Base-by-base conservation (phyloP, 2,329 filamentous ascomycete species). In the Escovopsis weberi region DNA sequence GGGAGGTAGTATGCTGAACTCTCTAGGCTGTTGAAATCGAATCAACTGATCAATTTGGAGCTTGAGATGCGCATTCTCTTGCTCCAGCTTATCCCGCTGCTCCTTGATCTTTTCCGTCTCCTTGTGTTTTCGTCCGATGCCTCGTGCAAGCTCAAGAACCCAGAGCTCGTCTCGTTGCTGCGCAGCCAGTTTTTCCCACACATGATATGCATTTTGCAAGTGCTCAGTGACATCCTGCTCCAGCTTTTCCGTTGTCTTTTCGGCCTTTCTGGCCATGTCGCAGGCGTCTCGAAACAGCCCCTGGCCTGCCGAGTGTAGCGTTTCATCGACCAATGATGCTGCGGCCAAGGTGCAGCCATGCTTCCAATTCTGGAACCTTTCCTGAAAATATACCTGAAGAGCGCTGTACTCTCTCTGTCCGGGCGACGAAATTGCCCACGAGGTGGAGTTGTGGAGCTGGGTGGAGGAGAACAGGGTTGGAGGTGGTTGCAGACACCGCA, bases 381-480 rank as follows among this genome's bases (percentile, higher is more conserved):
- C 73, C 12, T 70, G 67, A 43, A 91, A 82, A 43, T 75, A 79
- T 41, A 70, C 63, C 36, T 75, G 70, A 12, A 95, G 66, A 1
- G 85, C 81, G 12, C 83, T 78, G 40, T 78, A 78, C 58, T 94
- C 85, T 49, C 79, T 75, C 47, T 78, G 69, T 1, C 76, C 79
- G 0, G 88, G 88, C 1, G 84, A 80, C 19, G 76, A 68, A 30
- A 94, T 74, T 1, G 86, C 86, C 78, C 89, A 94, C 0, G 85
- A 91, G 3, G 80, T 76, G 18, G 76, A 69, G 0, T 82, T 85
- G 2, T 86, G 70, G 53, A 93, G 82, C 28, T 87, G 85, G 6
- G 81, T 85, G 1, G 80, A 75, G 9, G 85, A 82, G 63, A 88
- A 89, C 6, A 95, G 69, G 1, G 85, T 91, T 4, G 85, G 80